Evolutionary conservation across 345 rosid species (phyloP), one percentile per base, ranked within the genome.

Genomic region (Sapria himalayana): DNA sequence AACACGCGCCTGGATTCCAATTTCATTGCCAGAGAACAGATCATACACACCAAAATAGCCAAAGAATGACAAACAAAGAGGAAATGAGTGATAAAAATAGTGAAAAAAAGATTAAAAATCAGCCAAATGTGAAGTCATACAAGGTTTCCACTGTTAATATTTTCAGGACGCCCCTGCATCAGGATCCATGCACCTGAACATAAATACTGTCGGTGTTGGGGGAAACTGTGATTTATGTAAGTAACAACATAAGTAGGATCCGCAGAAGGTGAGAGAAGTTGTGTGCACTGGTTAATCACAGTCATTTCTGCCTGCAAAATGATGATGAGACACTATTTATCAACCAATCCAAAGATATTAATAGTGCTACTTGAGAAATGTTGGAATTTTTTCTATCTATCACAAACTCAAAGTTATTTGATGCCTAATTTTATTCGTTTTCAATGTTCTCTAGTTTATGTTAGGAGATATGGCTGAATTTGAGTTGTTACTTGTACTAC

Each of bases 171-270:
- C 48, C 85, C 84, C 51, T 72, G 91, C 94, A 79, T 89, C 65
- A 89, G 63, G 57, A 74, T 67, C 80, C 95, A 82, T 40, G 98
- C 86, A 39, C 98, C 98, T 53, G 95, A 85, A 57, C 98, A 89
- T 23, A 89, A 63, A 65, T 79, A 76, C 17, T 74, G 78, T 24
- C 95, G 76, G 45, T 89, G 98, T 55, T 60, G 65, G 63, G 65
- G 71, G 50, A 79, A 89, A 62, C 95, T 82, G 40, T 55, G 77
- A 57, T 63, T 76, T 55, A 69, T 60, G 52, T 89, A 89, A 19
- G 93, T 89, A 68, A 54, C 54, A 25, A 74, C 81, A 54, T 89
- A 82, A 22, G 57, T 54, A 23, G 93, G 84, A 33, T 79, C 93
- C 29, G 91, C 79, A 32, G 98, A 65, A 22, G 81, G 72, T 38